Evolutionary conservation across 768 basidiomycete genomes (phyloP), one percentile per base, ranked within the genome.

Genomic region (Scleroderma citrinum): DNA sequence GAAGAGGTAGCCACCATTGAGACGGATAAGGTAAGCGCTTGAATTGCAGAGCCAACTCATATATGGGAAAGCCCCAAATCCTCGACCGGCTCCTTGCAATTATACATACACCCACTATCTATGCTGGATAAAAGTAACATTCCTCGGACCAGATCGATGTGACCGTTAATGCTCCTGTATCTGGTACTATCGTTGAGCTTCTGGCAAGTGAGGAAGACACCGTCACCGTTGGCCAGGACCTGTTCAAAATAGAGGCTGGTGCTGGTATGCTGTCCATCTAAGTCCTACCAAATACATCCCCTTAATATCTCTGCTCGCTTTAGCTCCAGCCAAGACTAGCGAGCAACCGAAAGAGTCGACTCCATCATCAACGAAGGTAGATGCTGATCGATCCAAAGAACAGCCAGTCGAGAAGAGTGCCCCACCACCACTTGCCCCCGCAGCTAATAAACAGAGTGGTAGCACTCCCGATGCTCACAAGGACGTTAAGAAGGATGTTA

Each of bases 1-100:
- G 95, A 98, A 71, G 95, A 99, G 72, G 77, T 99, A 37, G 95
- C 92, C 14, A 95, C 92, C 39, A 97, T 98, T 56, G 95, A 98
- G 73, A 99, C 95, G 7, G 95, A 99, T 77, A 97, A 98, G 86
- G 95, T 91, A 52, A 49, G 73, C 50, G 37, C 23, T 10, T 45
- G 26, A 2, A 14, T 38, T 14, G 14, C 29, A 42, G 12, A 34
- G 7, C 16, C 16, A n/a, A 5, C 37, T 3, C 17, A 19, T 10
- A 30, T 8, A 35, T 13, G n/a, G 10, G 14, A 21, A 24, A 14
- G 14, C 12, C n/a, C n/a, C n/a, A n/a, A n/a, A n/a, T n/a, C n/a
- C n/a, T n/a, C n/a, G n/a, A n/a, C n/a, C n/a, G n/a, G 32, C 19
- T n/a, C 21, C 34, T 34, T 46, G 32, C 21, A 8, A n/a, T 35